phyloP scores from a whole-genome alignment of 176 grass and related monocot genomes.

The Bothriochloa decipiens region DNA sequence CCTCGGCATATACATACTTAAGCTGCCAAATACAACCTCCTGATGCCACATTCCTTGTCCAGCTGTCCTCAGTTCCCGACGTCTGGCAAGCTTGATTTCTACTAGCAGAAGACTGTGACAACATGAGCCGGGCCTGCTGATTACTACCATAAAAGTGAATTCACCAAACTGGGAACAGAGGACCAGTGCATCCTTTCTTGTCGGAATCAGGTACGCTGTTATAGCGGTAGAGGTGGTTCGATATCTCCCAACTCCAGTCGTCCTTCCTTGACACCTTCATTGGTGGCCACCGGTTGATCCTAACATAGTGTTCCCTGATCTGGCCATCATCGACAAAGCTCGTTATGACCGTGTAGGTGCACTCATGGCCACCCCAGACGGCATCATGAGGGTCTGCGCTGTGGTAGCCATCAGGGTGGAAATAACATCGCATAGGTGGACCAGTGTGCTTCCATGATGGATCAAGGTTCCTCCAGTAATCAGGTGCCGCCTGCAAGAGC shows the following conservation, averaged over 20 bases:
- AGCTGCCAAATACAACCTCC: not conserved
- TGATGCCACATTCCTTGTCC: not conserved
- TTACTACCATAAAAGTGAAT: conserved; percentile 1
- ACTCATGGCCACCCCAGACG: conserved; percentile 92
- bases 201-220: conserved; percentile 75
- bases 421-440: conserved; percentile 82
- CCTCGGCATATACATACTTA: not conserved
- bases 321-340: conserved; percentile 63
- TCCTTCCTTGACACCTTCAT: conserved; percentile 72
- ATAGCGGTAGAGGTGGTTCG: conserved; percentile 67
- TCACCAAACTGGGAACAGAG: conserved; percentile 91
- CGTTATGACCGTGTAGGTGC: conserved; percentile 76
- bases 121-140: not conserved
- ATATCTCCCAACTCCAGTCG: conserved; percentile 93
- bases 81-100: conserved; percentile 5
- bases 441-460: conserved; percentile 79
- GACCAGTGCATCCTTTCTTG: conserved; percentile 71
- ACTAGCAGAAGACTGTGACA: conserved; percentile 4
- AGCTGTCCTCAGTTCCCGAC: not conserved
- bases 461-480: conserved; percentile 89
- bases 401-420: conserved; percentile 80
- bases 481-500: conserved; percentile 77
- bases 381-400: conserved; percentile 65
- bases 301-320: conserved; percentile 82
- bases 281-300: conserved; percentile 80